Evolutionary conservation across 495 filamentous ascomycete genomes (phyloP).

Genomic region (Daldinia childiae): DNA sequence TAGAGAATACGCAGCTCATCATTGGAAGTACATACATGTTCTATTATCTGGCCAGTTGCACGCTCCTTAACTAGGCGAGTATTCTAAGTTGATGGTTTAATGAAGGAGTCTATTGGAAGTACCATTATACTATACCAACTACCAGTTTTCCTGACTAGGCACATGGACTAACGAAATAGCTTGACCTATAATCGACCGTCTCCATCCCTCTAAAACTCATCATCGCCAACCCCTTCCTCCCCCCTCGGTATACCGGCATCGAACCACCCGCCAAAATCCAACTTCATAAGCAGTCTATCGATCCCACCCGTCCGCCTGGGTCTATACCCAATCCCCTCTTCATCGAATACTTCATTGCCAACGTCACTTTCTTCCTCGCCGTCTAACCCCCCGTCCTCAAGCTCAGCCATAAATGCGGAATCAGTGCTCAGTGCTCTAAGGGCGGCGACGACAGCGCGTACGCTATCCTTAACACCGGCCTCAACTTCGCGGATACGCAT

Average conservation of each 20-base stretch:
- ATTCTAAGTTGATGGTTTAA: not conserved
- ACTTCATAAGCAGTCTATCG: conserved; percentile 84
- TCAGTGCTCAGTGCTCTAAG: conserved; percentile 52
- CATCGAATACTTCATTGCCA: conserved; percentile 23
- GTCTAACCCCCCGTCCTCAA: conserved; percentile 44
- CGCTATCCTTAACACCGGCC: conserved; percentile 63
- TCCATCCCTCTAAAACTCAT: conserved; percentile 22
- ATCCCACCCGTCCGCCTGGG: conserved; percentile 75
- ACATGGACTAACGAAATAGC: not conserved
- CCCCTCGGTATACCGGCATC: conserved; percentile 36
- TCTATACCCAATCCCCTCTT: conserved; percentile 61
- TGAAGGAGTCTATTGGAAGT: not conserved
- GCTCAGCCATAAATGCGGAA: conserved; percentile 37
- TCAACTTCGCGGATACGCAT: conserved; percentile 64
- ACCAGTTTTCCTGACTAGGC: not conserved
- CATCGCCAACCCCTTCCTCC: conserved; percentile 26
- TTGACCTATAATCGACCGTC: not conserved
- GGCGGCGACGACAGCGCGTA: conserved; percentile 68
- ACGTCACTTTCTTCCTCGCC: conserved; percentile 34
- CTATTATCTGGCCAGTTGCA: too few species aligned
- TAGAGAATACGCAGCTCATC: not conserved
- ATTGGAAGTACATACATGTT: not conserved
- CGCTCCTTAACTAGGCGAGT: not conserved
- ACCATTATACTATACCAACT: not conserved
- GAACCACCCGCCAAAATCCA: conserved; percentile 72